Evolutionary conservation across 352 stramenopile species (phyloP), one percentile per base, ranked within the genome.

Genomic region (Paralagenidium karlingii): DNA sequence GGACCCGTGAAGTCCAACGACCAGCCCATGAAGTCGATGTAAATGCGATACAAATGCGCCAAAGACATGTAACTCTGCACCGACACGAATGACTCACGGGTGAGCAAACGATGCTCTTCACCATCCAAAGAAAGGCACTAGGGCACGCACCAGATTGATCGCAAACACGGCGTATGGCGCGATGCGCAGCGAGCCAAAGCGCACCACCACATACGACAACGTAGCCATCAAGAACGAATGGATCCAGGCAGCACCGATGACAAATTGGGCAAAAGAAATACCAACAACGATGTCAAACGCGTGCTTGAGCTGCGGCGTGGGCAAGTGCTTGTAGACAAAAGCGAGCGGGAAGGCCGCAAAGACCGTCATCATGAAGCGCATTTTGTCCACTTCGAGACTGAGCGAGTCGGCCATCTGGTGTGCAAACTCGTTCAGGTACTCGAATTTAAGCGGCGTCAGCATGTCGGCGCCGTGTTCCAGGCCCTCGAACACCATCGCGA

Each of bases 1-100:
- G 71, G 53, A 1, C 58, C 84, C 0, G 82, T 95, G 36, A 81
- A 86, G 58, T 96, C 85, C 22, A 93, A 27, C 15, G 43, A 86
- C 74, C 73, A 90, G 54, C 78, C 78, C 70, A 97, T 91, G 57
- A 97, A 98, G 53, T 98, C 94, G 32, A 97, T 83, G 43, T 94
- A 95, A 26, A 97, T 56, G 49, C 93, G 89, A 60, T 98, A 96
- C 34, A 98, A 74, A 60, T 98, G 94, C 16, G 70, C 70, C 19
- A 64, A 52, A 28, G 82, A 82, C 45, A 97, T 88, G 70, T 97
- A 97, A 7, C 65, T 43, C 19, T 40, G n/a, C n/a, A n/a, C n/a
- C n/a, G n/a, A n/a, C n/a, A n/a, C n/a, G n/a, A n/a, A n/a, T n/a
- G n/a, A 40, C 3, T 7, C 18, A 6, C 6, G 8, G 7, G 22